These are phyloP conservation scores for Setaria italica DNA, from an alignment of 202 grass and related monocot species.

Conservation along the genomic window DNA sequence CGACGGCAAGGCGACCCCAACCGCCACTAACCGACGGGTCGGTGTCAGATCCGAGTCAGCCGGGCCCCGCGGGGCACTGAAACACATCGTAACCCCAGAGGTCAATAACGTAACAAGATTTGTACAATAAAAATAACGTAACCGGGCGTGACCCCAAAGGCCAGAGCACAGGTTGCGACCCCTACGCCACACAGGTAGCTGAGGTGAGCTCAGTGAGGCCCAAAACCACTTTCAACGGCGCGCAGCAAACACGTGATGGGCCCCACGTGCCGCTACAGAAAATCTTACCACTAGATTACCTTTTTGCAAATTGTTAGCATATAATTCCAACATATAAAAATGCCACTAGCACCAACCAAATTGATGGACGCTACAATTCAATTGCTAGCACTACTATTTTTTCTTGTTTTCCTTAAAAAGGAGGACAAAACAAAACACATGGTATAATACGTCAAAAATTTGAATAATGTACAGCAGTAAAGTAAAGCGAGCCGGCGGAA, in stretches of 20 bases:
- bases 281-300: neutral
- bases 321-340: neutral
- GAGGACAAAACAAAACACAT: neutral
- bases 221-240: neutral
- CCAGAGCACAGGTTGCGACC: neutral
- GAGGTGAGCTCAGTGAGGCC: neutral
- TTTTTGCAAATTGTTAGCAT: neutral
- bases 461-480: neutral
- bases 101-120: neutral
- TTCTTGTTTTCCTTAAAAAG: too few relatives aligned
- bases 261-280: too few relatives aligned
- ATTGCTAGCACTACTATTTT: too few relatives aligned
- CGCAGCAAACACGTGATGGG: neutral
- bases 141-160: neutral
- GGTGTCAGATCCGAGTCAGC: constrained; percentile 49
- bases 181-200: neutral
- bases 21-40: neutral
- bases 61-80: neutral
- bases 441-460: neutral
- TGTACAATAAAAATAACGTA: neutral
- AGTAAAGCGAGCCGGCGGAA: neutral
- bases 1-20: neutral
- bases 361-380: too few relatives aligned
- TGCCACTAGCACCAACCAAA: too few relatives aligned
- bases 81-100: neutral